Percentiles rank a stretch among this genome's conserved stretches.
These are phyloP conservation scores for Zasmidium cellare DNA, from an alignment of 2,329 filamentous ascomycete species.

Conservation along the genomic window DNA sequence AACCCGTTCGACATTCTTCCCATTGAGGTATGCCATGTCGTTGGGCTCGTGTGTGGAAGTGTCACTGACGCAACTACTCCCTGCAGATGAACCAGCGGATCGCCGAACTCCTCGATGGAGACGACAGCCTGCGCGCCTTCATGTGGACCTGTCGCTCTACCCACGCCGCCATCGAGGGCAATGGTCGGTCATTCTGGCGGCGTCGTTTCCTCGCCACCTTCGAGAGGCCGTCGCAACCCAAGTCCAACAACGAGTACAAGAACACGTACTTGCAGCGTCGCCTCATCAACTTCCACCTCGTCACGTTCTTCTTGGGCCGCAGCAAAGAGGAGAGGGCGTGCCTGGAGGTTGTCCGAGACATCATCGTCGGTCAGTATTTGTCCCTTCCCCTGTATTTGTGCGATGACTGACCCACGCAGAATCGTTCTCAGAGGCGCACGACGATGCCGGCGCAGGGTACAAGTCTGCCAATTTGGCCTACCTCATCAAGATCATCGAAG, in stretches of 20 bases:
- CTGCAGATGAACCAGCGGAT: slow-evolving; percentile 44
- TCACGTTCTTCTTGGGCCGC: slow-evolving; percentile 27
- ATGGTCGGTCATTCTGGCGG: slow-evolving; percentile 49
- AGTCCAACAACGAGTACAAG: slow-evolving; percentile 34
- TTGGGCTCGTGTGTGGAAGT: slow-evolving; percentile 10
- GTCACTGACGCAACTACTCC: background rate
- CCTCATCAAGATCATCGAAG: background rate
- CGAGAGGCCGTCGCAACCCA: slow-evolving; percentile 32
- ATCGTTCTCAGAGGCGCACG: slow-evolving; percentile 1
- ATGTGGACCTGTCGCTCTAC: slow-evolving; percentile 41
- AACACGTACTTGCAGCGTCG: slow-evolving; percentile 37
- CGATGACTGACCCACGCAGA: slow-evolving; percentile 1
- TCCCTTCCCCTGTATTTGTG: background rate
- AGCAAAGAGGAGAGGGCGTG: slow-evolving; percentile 34
- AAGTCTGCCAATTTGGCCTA: background rate
- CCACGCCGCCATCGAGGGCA: slow-evolving; percentile 41
- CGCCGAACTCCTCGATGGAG: slow-evolving; percentile 37
- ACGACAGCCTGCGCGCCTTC: slow-evolving; percentile 47
- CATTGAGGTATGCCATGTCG: slow-evolving; percentile 25
- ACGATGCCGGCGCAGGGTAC: background rate
- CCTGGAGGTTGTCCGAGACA: slow-evolving; percentile 40
- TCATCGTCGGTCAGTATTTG: slow-evolving; percentile 45
- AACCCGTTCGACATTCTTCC: slow-evolving; percentile 21
- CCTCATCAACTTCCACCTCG: background rate
- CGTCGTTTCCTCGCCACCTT: slow-evolving; percentile 44